Percentiles rank a stretch among this genome's conserved stretches.
Evolutionary conservation across 139 green algal genomes (phyloP).

Genomic region (Coelastrella sp.): DNA sequence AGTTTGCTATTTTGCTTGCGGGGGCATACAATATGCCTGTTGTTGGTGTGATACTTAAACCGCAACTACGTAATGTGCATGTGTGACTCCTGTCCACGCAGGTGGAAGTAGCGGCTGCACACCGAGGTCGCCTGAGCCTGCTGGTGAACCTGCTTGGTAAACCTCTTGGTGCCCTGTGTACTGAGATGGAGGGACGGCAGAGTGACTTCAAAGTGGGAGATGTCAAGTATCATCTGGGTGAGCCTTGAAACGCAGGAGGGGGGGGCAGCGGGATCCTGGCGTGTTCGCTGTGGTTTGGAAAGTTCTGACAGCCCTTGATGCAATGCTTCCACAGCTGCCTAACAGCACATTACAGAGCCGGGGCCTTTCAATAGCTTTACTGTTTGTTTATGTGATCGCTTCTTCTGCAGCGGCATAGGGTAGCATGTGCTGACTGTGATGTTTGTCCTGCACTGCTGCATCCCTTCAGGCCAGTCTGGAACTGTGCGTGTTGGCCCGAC

Average conservation of each 20-base stretch:
- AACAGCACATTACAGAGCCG: too few relatives aligned
- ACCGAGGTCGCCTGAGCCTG: constrained; percentile 80
- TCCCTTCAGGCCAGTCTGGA: constrained; percentile 19
- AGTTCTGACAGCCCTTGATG: too few relatives aligned
- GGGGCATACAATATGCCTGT: too few relatives aligned
- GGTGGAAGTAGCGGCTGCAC: constrained; percentile 70
- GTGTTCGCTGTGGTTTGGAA: too few relatives aligned
- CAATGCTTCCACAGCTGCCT: too few relatives aligned
- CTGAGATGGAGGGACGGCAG: constrained; percentile 73
- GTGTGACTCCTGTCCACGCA: too few relatives aligned
- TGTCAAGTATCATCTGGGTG: constrained; percentile 81
- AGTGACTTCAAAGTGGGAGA: constrained; percentile 64
- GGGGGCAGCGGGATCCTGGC: neutral
- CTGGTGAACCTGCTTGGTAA: constrained; percentile 79
- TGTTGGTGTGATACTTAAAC: too few relatives aligned
- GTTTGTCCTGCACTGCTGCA: neutral
- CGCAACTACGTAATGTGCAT: neutral
- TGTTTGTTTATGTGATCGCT: too few relatives aligned
- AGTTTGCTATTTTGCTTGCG: too few relatives aligned
- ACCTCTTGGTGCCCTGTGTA: constrained; percentile 70
- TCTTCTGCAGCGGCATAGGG: too few relatives aligned
- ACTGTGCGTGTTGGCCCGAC: constrained; percentile 10
- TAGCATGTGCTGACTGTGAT: too few relatives aligned
- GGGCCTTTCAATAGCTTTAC: too few relatives aligned
- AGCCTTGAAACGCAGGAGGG: neutral